Percentiles rank a stretch among this genome's conserved stretches.
These are phyloP conservation scores for Pseudoperonospora humuli DNA, from an alignment of 352 stramenopile genomes.

Conservation along the genomic window DNA sequence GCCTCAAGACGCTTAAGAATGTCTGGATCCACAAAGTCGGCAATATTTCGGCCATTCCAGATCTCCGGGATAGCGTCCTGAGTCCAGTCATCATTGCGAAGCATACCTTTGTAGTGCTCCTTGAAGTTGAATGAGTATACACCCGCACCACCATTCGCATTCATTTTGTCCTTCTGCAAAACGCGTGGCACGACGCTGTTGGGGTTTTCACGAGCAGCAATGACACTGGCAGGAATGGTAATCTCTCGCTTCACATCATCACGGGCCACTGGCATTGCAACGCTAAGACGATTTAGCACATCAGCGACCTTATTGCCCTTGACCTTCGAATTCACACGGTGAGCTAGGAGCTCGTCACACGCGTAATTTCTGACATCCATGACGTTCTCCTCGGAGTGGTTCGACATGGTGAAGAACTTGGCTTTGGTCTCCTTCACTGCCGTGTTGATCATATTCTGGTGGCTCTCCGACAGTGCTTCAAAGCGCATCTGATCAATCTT, in stretches of 20 bases:
- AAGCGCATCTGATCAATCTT: slow-evolving; percentile 97
- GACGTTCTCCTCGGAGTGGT: slow-evolving; percentile 96
- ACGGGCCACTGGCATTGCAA: slow-evolving; percentile 91
- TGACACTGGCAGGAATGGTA: slow-evolving; percentile 91
- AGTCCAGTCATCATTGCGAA: slow-evolving; percentile 94
- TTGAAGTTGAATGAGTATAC: slow-evolving; percentile 97
- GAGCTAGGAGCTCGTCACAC: slow-evolving; percentile 93
- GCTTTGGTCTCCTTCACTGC: slow-evolving; percentile 69
- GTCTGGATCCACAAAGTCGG: slow-evolving; percentile 97
- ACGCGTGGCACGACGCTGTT: slow-evolving; percentile 31
- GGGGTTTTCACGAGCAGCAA: slow-evolving; percentile 65
- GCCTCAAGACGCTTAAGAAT: slow-evolving; percentile 94
- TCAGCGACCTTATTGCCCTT: slow-evolving; percentile 94
- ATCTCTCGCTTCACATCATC: slow-evolving; percentile 88
- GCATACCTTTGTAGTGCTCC: slow-evolving; percentile 94
- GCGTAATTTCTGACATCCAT: slow-evolving; percentile 91
- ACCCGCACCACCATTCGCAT: slow-evolving; percentile 94
- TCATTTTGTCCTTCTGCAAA: slow-evolving; percentile 84
- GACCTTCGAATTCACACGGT: slow-evolving; percentile 92
- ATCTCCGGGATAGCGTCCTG: slow-evolving; percentile 98
- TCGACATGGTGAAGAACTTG: slow-evolving; percentile 97
- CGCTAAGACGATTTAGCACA: slow-evolving; percentile 94
- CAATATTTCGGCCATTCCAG: slow-evolving; percentile 99
- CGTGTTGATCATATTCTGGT: slow-evolving; percentile 78
- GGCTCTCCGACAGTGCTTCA: slow-evolving; percentile 74